Percentiles rank a stretch among this genome's conserved stretches.
These are phyloP conservation scores for Areca catechu DNA, from an alignment of 176 grass and related monocot genomes.

Conservation along the genomic window DNA sequence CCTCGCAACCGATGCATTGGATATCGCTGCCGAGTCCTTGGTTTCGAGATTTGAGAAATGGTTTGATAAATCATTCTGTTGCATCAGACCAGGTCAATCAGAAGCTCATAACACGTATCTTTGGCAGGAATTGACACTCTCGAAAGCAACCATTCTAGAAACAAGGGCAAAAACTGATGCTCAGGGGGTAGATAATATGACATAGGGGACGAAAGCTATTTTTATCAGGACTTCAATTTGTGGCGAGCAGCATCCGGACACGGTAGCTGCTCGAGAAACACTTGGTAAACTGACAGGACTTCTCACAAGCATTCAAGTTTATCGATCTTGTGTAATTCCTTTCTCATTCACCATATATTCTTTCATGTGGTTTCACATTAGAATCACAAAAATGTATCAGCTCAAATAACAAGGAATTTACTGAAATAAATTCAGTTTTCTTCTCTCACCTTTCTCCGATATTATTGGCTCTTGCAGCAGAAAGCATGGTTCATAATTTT, in stretches of 20 bases:
- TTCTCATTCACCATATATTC: constrained; percentile 1
- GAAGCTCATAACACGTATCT: constrained; percentile 49
- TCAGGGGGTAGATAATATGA: constrained; percentile 78
- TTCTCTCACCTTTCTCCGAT: background rate
- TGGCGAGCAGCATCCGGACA: constrained; percentile 88
- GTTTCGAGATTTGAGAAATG: constrained; percentile 68
- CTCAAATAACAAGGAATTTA: constrained; percentile 7
- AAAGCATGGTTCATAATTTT: too few relatives aligned
- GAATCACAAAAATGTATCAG: constrained; percentile 15
- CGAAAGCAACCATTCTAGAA: constrained; percentile 84
- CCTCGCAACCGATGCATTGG: constrained; percentile 62
- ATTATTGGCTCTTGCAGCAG: too few relatives aligned
- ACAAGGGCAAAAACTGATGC: constrained; percentile 89
- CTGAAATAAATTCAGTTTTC: background rate
- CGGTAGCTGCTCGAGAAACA: constrained; percentile 72
- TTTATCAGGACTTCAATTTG: constrained; percentile 90
- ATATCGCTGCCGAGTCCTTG: constrained; percentile 64
- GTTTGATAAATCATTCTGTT: constrained; percentile 50
- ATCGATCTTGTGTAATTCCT: constrained; percentile 35
- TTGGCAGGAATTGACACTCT: constrained; percentile 88
- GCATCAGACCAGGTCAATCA: constrained; percentile 40
- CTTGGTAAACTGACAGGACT: constrained; percentile 97
- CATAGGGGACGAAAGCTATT: constrained; percentile 85
- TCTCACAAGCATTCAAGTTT: constrained; percentile 89
- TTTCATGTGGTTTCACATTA: constrained; percentile 20